Evolutionary conservation across 352 stramenopile genomes (phyloP), one percentile per base, ranked within the genome.

Genomic region (Blastocystis sp.): DNA sequence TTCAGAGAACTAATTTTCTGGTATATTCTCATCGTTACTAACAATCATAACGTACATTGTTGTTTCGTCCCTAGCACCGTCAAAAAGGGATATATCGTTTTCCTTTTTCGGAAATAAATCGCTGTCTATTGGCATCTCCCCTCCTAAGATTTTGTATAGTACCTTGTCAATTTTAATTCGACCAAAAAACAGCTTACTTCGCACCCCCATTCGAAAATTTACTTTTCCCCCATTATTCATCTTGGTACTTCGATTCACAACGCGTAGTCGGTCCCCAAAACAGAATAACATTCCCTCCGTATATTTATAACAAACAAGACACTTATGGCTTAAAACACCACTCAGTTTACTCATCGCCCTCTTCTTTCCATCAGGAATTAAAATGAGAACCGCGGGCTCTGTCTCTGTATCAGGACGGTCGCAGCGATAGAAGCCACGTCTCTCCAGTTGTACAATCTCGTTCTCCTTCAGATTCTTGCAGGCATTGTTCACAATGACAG

Each of bases 401-500:
- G 4, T 59, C 37, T 92, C 94, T 56, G 94, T 79, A 90, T 95
- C 94, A 41, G 93, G 92, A 90, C 92, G 64, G 90, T 97, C 94
- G 63, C 96, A 94, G 56, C 96, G 93, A 92, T 98, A 99, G 93
- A 98, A 99, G 45, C 97, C 97, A 89, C 97, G 94, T 88, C 97
- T 94, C 92, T 99, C 96, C 8, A 99, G 93, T 93, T 99, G 97
- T 90, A 99, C 96, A 39, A 99, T 94, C 55, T 98, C 93, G 89
- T 97, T 93, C 76, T 95, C 89, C 90, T 98, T 94, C 79, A 98
- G 91, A 66, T 94, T 97, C 90, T 96, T 96, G 18, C 99, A 92
- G 76, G 95, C 94, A 79, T 97, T 94, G 94, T 99, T 97, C 53
- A 95, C 96, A 82, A 98, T 92, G 3, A 95, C 95, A 63, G 95